phyloP scores from a whole-genome alignment of 1,284 basidiomycete genomes.

The Athelia psychrophila region DNA sequence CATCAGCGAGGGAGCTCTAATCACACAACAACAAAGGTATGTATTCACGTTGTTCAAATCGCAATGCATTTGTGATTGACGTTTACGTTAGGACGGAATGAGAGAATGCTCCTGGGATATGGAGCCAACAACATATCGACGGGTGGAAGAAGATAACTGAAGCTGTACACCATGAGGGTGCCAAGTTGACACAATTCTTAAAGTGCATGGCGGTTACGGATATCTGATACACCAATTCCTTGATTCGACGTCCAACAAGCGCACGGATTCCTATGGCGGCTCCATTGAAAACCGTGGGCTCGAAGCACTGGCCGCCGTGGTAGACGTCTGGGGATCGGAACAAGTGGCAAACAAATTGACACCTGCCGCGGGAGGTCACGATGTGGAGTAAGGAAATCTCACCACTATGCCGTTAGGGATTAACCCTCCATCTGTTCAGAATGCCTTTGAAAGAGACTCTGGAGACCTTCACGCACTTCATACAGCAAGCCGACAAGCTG shows the following conservation, averaged over 20 bases:
- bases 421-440: neutral
- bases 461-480: constrained; percentile 8
- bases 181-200: neutral
- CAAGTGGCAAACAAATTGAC: constrained; percentile 34
- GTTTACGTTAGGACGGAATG: constrained; percentile 19
- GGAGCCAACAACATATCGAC: constrained; percentile 27
- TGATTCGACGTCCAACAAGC: constrained; percentile 29
- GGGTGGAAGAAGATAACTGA: constrained; percentile 36
- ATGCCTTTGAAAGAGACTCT: constrained; percentile 12
- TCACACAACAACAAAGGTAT: constrained; percentile 40
- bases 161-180: constrained; percentile 40
- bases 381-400: constrained; percentile 1
- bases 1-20: constrained; percentile 39
- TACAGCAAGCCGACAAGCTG: constrained; percentile 7
- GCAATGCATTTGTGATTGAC: neutral
- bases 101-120: constrained; percentile 32
- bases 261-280: constrained; percentile 45
- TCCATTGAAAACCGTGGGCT: constrained; percentile 38
- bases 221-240: constrained; percentile 16
- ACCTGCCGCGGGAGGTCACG: constrained; percentile 21
- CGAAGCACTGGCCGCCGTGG: constrained; percentile 26
- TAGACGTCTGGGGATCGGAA: constrained; percentile 5
- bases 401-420: neutral
- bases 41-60: constrained; percentile 7
- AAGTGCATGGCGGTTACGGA: constrained; percentile 16